These are phyloP conservation scores for Epicoccum sorghinum DNA, from an alignment of 2,329 filamentous ascomycete genomes.

Conservation along the genomic window DNA sequence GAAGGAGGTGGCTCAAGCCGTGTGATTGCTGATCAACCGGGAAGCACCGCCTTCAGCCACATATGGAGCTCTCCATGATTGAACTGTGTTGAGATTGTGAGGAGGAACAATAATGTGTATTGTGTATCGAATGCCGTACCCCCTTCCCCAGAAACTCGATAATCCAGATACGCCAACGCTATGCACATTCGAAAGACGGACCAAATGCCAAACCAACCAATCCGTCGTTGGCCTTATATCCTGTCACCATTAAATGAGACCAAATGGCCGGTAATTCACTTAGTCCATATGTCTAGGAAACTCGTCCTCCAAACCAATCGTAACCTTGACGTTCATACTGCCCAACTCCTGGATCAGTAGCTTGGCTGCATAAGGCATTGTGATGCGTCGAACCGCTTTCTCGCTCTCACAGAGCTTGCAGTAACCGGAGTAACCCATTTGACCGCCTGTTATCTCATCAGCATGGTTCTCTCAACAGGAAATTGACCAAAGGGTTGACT, in stretches of 20 bases:
- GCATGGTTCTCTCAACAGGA: neutral
- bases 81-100: neutral
- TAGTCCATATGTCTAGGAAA: slow-evolving; percentile 57
- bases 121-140: neutral
- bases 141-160: neutral
- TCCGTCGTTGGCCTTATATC: no score
- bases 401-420: slow-evolving; percentile 92
- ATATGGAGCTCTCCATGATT: no score
- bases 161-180: slow-evolving; percentile 12
- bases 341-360: slow-evolving; percentile 93
- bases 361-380: slow-evolving; percentile 97
- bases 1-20: no score
- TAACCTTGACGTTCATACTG: slow-evolving; percentile 98
- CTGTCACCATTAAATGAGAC: no score
- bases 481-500: neutral
- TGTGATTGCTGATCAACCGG: no score
- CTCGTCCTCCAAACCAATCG: slow-evolving; percentile 89
- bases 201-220: neutral
- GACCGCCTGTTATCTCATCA: slow-evolving; percentile 56
- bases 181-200: slow-evolving; percentile 1
- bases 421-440: slow-evolving; percentile 95
- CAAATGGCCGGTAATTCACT: neutral
- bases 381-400: slow-evolving; percentile 86
- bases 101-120: neutral
- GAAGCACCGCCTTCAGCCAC: no score